Evolutionary conservation across 2,329 filamentous ascomycete species (phyloP), one percentile per base, ranked within the genome.

Genomic region (Pseudogymnoascus sp.): DNA sequence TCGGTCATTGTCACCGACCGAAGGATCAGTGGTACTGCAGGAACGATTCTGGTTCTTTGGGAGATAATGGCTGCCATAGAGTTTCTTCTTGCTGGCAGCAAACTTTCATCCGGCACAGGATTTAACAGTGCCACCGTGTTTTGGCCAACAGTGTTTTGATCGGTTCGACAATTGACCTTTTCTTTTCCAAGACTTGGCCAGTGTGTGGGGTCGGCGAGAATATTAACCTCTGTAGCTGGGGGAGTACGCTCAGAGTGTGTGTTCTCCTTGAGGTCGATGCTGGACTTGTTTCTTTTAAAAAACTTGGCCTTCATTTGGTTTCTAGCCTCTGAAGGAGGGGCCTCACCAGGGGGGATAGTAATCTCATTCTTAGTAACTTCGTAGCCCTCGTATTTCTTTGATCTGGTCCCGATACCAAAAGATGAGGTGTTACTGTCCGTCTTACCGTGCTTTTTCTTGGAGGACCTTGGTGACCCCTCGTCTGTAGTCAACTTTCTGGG

Each of bases 171-270:
- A 4, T 5, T 58, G 9, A 30, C 21, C 41, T 59, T 59, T 5
- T n/a, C 37, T 33, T 48, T 15, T 26, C 57, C 57, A 45, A 59
- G 57, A 21, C 28, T 45, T 19, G 57, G 57, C 57, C 57, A 59
- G 21, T 59, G 18, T 12, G 57, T 26, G 38, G 37, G 57, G 23
- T 59, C 38, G 41, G 57, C 9, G 26, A 59, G 37, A 3, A 59
- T 39, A 39, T 45, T 39, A 19, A 26, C 23, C 3, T 21, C 21
- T 30, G 38, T 21, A 7, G 38, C 3, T 33, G 21, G 19, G 10
- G 12, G 13, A 10, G 5, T 26, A 52, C 26, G 26, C 9, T 33
- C 45, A 3, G 26, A 33, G 45, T 55, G 34, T 18, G 35, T 30
- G 13, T 59, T 59, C 15, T 59, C 57, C 30, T 59, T 59, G 19